Evolutionary conservation across 441 rosid genomes (phyloP).

Genomic region (Arabidopsis hybrid): DNA sequence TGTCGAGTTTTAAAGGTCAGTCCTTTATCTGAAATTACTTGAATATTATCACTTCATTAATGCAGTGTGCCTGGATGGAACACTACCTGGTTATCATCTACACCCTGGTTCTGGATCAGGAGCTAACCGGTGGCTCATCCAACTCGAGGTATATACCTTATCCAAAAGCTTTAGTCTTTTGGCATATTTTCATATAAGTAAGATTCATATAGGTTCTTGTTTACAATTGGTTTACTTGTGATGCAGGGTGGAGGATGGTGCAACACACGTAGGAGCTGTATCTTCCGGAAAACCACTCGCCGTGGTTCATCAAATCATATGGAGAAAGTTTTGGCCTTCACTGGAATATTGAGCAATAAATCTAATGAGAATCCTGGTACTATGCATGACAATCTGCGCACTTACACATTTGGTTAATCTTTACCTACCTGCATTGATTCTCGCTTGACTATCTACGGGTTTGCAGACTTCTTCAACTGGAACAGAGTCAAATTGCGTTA

Average conservation of each 20-base stretch:
- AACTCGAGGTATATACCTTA: constrained; percentile 58
- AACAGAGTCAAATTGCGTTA: constrained; percentile 88
- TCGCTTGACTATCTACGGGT: not conserved
- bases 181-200: too few species aligned
- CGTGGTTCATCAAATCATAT: constrained; percentile 76
- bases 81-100: constrained; percentile 76
- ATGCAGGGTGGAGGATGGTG: constrained; percentile 90
- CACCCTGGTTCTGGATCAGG: constrained; percentile 68
- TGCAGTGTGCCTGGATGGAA: constrained; percentile 77
- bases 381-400: not conserved
- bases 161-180: too few species aligned
- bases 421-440: constrained; percentile 20
- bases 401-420: not conserved
- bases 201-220: not conserved
- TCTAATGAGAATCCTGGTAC: constrained; percentile 64
- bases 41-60: not conserved
- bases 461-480: constrained; percentile 88
- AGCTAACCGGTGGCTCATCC: constrained; percentile 66
- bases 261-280: constrained; percentile 57
- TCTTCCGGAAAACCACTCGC: constrained; percentile 71
- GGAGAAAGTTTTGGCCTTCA: constrained; percentile 68
- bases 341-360: constrained; percentile 75
- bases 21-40: not conserved
- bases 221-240: constrained; percentile 13
- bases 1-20: constrained; percentile 1